phyloP scores from a whole-genome alignment of 331 rosid species.

The Acacia pycnantha region DNA sequence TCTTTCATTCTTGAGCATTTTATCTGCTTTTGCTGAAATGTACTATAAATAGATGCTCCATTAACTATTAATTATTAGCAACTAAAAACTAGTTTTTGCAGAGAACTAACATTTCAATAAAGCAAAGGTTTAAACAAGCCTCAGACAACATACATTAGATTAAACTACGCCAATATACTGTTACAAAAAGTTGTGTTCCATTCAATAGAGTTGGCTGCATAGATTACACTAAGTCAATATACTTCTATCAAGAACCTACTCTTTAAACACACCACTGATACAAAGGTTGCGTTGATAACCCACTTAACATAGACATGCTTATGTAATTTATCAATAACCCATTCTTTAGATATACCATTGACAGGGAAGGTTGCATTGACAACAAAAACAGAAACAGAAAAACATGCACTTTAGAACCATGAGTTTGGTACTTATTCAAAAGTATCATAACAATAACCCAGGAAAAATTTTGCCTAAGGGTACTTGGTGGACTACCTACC shows the following conservation, averaged over 20 bases:
- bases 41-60: background rate
- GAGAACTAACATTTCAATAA: background rate
- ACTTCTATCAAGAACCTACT: background rate
- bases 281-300: background rate
- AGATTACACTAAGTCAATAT: background rate
- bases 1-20: background rate
- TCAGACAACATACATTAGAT: too few species aligned
- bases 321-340: background rate
- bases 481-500: too few species aligned
- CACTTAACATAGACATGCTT: background rate
- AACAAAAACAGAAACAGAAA: background rate
- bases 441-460: background rate
- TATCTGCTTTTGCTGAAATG: background rate
- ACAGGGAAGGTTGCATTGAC: too few species aligned
- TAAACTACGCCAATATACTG: too few species aligned
- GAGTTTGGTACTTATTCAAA: background rate
- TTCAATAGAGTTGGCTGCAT: background rate
- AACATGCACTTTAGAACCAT: background rate
- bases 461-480: background rate
- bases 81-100: background rate
- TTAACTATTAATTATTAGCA: background rate
- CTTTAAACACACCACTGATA: background rate
- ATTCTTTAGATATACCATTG: too few species aligned
- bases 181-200: background rate
- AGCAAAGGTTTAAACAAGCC: background rate